Percentiles rank a stretch among this genome's conserved stretches.
phyloP scores from a whole-genome alignment of 1,139 yeast species.

The Pichia sp. region DNA sequence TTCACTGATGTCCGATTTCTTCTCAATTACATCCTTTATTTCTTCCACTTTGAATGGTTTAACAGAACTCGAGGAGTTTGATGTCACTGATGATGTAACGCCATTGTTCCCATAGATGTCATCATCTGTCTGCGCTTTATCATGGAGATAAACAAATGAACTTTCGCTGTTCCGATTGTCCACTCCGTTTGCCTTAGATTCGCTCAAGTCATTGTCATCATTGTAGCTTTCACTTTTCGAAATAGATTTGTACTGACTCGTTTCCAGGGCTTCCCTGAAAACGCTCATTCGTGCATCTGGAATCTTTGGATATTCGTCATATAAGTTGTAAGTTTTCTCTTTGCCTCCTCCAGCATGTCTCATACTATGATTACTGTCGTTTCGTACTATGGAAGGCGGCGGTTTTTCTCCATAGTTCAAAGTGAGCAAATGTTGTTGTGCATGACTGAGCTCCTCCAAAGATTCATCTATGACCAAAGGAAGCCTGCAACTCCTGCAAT shows the following conservation, averaged over 20 bases:
- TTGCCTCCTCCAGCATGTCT: neutral
- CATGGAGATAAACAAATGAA: slow-evolving; percentile 16
- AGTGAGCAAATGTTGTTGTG: slow-evolving; percentile 47
- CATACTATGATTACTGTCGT: neutral
- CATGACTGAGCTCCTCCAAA: slow-evolving; percentile 46
- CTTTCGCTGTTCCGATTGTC: slow-evolving; percentile 1
- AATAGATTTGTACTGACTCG: slow-evolving; percentile 17
- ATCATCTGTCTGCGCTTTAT: slow-evolving; percentile 10
- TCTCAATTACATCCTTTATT: slow-evolving; percentile 22
- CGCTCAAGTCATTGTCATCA: neutral
- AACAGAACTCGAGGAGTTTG: neutral
- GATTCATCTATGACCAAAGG: slow-evolving; percentile 57
- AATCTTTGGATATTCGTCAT: slow-evolving; percentile 30
- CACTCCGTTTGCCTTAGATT: neutral
- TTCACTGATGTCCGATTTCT: slow-evolving; percentile 34
- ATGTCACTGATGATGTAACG: neutral
- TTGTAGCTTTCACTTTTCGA: slow-evolving; percentile 1
- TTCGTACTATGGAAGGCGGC: slow-evolving; percentile 1
- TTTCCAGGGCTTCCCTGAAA: slow-evolving; percentile 29
- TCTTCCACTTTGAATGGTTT: slow-evolving; percentile 5
- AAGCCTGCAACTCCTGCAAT: slow-evolving; percentile 59
- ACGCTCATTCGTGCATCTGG: slow-evolving; percentile 29
- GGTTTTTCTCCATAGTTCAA: slow-evolving; percentile 32
- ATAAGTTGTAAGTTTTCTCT: slow-evolving; percentile 22
- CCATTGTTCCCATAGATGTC: slow-evolving; percentile 4